A percentile compares a stretch with the other conserved stretches of the same genome.
phyloP scores from a whole-genome alignment of 495 filamentous ascomycete genomes.

The Penicillium arizonense region DNA sequence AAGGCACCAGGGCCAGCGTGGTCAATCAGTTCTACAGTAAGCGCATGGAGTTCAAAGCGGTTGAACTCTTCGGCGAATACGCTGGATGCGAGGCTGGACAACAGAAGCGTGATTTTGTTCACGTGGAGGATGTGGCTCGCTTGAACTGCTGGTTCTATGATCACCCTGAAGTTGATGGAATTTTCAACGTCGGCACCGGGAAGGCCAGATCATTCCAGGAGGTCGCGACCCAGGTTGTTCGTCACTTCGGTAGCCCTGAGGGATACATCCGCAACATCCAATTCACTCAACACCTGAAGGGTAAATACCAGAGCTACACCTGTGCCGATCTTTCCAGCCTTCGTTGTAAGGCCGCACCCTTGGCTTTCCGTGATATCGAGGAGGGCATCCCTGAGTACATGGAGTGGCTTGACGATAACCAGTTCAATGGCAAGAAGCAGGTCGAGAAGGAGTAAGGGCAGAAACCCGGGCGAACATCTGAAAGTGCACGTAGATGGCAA shows the following conservation, averaged over 20 bases:
- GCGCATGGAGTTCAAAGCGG: slow-evolving; percentile 1
- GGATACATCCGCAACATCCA: background rate
- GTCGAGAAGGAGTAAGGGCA: too few species aligned
- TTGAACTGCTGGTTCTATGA: slow-evolving; percentile 8
- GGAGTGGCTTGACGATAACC: slow-evolving; percentile 1
- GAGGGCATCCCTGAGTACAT: background rate
- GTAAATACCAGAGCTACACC: background rate
- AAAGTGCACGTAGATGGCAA: too few species aligned
- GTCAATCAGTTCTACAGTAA: background rate
- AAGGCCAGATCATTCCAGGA: background rate
- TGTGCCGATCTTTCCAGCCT: slow-evolving; percentile 5
- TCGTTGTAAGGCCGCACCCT: background rate
- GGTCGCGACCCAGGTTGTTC: background rate
- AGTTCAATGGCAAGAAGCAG: too few species aligned
- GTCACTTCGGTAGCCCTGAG: background rate
- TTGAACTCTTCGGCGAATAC: slow-evolving; percentile 2
- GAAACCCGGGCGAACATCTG: too few species aligned
- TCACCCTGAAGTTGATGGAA: slow-evolving; percentile 2
- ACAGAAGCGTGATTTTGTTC: slow-evolving; percentile 5
- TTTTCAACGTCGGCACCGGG: slow-evolving; percentile 6
- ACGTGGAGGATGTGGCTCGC: slow-evolving; percentile 5
- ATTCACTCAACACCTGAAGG: background rate
- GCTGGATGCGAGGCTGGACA: slow-evolving; percentile 1
- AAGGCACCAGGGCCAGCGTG: background rate
- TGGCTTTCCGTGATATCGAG: background rate